Percentiles rank a stretch among this genome's conserved stretches.
Conservation (phyloP, 345 rosid species). For the Populus alba region DNA sequence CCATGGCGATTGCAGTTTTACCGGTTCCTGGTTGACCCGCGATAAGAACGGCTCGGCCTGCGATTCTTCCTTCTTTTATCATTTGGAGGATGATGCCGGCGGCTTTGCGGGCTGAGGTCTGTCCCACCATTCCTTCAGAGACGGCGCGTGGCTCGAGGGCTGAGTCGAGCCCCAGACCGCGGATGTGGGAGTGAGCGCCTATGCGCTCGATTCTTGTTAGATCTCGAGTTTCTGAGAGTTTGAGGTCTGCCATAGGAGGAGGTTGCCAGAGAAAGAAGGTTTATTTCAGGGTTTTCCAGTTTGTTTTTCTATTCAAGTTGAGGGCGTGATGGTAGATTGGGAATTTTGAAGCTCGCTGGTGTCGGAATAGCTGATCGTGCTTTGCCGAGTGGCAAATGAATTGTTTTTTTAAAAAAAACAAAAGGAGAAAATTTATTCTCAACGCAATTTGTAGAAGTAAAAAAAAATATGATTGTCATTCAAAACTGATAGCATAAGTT, state of each 20-base stretch:
- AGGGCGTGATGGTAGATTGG: constrained; percentile 12
- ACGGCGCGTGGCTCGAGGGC: constrained; percentile 80
- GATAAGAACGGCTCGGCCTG: constrained; percentile 81
- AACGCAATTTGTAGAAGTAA: too few relatives aligned
- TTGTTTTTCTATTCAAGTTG: background rate
- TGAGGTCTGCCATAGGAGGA: constrained; percentile 69
- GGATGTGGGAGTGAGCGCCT: constrained; percentile 96
- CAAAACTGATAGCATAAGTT: too few relatives aligned
- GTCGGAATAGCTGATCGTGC: too few relatives aligned
- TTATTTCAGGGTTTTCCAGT: constrained; percentile 2
- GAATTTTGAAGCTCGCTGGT: too few relatives aligned
- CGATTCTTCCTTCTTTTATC: constrained; percentile 85
- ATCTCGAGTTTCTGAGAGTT: constrained; percentile 72
- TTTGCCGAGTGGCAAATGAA: too few relatives aligned
- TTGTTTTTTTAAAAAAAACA: too few relatives aligned
- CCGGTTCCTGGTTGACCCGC: constrained; percentile 99
- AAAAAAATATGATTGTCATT: too few relatives aligned
- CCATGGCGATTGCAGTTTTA: constrained; percentile 96
- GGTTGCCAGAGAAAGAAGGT: background rate
- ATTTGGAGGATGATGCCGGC: constrained; percentile 94
- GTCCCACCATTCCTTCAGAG: constrained; percentile 93
- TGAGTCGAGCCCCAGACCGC: constrained; percentile 89
- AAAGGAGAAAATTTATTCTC: too few relatives aligned
- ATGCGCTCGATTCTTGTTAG: constrained; percentile 89
- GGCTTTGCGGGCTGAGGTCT: constrained; percentile 73